Percentiles rank a stretch among this genome's conserved stretches.
Conservation (phyloP, 129 eudicot species). For the Lactuca saligna region DNA sequence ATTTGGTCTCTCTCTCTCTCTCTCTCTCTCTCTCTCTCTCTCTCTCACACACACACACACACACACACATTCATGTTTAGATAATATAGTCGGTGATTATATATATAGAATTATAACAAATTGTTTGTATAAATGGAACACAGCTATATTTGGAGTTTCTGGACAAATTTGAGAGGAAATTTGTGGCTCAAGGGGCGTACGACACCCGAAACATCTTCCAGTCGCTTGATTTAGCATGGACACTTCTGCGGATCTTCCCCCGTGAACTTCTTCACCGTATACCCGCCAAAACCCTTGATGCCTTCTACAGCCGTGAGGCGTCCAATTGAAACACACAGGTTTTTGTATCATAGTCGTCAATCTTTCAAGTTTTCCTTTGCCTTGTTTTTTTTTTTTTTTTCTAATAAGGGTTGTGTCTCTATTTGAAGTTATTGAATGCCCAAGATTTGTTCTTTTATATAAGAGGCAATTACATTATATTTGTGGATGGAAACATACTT, state of each 20-base stretch:
- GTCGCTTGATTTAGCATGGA: conserved; percentile 97
- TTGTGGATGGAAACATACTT: too few species aligned
- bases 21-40: too few species aligned
- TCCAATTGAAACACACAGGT: conserved; percentile 29
- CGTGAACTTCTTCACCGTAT: conserved; percentile 98
- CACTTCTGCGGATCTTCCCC: conserved; percentile 91
- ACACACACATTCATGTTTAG: not conserved
- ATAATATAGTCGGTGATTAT: not conserved
- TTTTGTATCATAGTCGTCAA: conserved; percentile 23
- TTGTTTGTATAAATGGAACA: conserved; percentile 4
- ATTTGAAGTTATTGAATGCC: conserved; percentile 23
- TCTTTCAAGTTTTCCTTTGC: not conserved
- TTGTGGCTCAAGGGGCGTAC: conserved; percentile 95
- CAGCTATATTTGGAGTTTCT: conserved; percentile 91
- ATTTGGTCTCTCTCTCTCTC: conserved; percentile 57
- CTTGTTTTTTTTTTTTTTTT: not conserved
- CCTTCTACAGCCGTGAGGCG: conserved; percentile 88
- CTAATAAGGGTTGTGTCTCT: conserved; percentile 24
- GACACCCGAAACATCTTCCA: conserved; percentile 97
- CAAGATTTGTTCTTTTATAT: conserved; percentile 17
- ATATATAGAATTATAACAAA: not conserved
- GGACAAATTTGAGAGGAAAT: conserved; percentile 98
- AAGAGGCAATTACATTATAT: conserved; percentile 32
- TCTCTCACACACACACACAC: too few species aligned
- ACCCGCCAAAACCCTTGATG: conserved; percentile 97